Base-by-base conservation (phyloP, 139 green algal species). In the Mychonastes homosphaera region DNA sequence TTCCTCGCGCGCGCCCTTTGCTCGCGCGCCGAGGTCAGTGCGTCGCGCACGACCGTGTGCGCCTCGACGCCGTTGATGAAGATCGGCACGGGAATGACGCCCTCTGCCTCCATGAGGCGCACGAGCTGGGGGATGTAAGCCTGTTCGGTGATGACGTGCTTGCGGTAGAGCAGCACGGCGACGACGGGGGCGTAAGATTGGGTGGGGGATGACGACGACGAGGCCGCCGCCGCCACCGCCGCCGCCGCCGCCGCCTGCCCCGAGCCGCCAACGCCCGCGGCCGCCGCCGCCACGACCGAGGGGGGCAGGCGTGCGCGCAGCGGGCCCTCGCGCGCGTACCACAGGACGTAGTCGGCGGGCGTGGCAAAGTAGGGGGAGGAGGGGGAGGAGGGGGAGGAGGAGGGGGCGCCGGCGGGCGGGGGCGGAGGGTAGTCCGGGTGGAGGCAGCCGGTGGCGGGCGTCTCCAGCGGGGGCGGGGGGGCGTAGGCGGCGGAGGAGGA, bases 41-140 rank as follows among this genome's bases (percentile, higher is more conserved):
- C 56, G 62, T 96, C 85, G 5, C 90, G 71, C 57, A 94, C 91
- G 39, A 98, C 77, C 0, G 90, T 96, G 78, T 98, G 91, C 6
- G 88, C 91, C 68, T 94, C 84, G 15, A 94, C 81, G 24, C 84
- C 91, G 54, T 96, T 98, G 70, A 98, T 97, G 79, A 98, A 95
- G 28, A 95, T 80, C 30, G 87, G 86, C 12, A 95, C n/a, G 68
- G 73, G 84, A 12, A 79, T 45, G 21, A 91, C 32, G 1, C 84
- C 84, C 53, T 83, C 62, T 47, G 49, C 55, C 68, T 91, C 81
- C 67, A 89, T 67, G 58, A 56, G 64, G 26, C 58, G 38, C 24
- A 69, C 57, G 3, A 63, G 53, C 43, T 69, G 62, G 6, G 36
- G 16, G 47, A 65, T 50, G 39, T 70, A 67, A 16, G 61, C 56